Evolutionary conservation across 768 basidiomycete species (phyloP), one percentile per base, ranked within the genome.

Genomic region (Pleurotus tuber-regium): DNA sequence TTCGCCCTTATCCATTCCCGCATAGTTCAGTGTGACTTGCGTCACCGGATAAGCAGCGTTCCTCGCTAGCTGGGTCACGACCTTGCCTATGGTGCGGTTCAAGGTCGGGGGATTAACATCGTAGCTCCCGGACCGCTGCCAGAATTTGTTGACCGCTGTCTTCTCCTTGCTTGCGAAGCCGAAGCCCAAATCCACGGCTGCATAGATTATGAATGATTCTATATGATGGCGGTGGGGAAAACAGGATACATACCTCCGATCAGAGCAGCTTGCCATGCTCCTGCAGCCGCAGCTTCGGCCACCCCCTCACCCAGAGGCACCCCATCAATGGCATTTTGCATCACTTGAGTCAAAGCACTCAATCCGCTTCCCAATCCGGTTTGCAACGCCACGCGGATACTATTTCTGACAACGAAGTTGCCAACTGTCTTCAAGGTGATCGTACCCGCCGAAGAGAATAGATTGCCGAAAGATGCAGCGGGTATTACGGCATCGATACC

Each of bases 401-500:
- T 35, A 11, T 29, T 48, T 23, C 46, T n/a, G 46, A 31, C 16
- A 3, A 26, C 46, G 24, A 48, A 48, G 8, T 18, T 19, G 16
- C 21, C 46, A 8, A 48, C 31, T 9, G 23, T 16, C 31, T 48
- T 48, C 21, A 21, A 9, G 7, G 29, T 24, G 4, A 31, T 33
- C 11, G 31, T 16, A 19, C 29, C 43, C 3, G 21, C 35, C 29
- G 43, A 25, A 8, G 19, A n/a, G 11, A 35, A 16, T 9, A 48
- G 16, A 24, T 48, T 48, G 31, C 29, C 46, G 46, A 33, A 16
- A 21, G 46, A 25, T 9, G 42, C 54, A n/a, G 54, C 54, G 12
- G 54, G 54, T 2, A 55, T 41, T 4, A 44, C 51, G 14, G 51
- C n/a, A 41, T 55, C 51, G 6, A 55, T 19, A 1, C 31, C 43